A percentile compares a stretch with the other conserved stretches of the same genome.
Conservation (phyloP, 176 grass and related monocot genomes). For the Oryza meyeriana region DNA sequence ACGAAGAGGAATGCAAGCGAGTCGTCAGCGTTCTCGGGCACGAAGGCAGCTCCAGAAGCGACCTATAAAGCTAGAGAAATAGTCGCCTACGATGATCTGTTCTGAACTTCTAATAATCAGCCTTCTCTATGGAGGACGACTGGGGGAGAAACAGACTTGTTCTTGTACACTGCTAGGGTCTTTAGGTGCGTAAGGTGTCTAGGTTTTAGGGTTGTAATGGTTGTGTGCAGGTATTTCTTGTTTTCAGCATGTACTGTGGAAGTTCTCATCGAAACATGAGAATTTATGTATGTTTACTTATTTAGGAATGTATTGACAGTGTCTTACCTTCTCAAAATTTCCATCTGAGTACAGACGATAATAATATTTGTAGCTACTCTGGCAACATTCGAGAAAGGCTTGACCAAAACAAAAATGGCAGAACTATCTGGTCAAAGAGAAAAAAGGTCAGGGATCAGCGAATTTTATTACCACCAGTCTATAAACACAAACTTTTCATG, state of each 20-base stretch:
- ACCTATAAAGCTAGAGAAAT: constrained; percentile 56
- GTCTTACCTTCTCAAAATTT: neutral
- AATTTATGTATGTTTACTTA: neutral
- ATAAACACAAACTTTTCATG: neutral
- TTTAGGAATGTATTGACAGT: neutral
- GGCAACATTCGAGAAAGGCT: neutral
- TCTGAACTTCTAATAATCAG: constrained; percentile 37
- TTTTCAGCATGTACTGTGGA: neutral
- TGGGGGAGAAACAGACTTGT: neutral
- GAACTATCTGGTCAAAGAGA: too few relatives aligned
- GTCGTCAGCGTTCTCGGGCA: constrained; percentile 17
- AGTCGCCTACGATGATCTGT: constrained; percentile 87
- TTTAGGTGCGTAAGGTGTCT: constrained; percentile 11
- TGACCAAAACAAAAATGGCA: too few relatives aligned
- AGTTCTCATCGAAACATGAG: neutral
- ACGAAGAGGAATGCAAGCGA: constrained; percentile 23
- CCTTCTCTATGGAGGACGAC: neutral
- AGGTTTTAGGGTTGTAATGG: neutral
- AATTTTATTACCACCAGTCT: neutral
- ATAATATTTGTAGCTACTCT: neutral
- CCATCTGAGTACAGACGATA: neutral
- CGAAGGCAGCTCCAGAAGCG: constrained; percentile 33
- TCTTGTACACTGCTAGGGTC: constrained; percentile 25
- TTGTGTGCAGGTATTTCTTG: neutral
- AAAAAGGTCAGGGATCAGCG: neutral